Conservation (phyloP, 805 yeast genomes). For the Ogataea neopini region DNA sequence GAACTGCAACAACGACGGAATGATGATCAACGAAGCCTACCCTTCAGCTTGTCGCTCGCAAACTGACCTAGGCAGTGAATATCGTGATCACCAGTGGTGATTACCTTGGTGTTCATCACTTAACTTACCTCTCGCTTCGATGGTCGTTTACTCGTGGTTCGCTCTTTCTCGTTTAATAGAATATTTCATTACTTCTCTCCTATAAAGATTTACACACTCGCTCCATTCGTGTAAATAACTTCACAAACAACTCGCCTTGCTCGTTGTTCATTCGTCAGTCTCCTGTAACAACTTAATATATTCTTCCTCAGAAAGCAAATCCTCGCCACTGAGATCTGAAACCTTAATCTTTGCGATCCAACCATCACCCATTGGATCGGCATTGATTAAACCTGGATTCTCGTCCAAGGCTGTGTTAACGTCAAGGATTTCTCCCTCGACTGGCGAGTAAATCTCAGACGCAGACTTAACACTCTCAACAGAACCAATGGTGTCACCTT, state of each 20-base stretch:
- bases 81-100: too few relatives aligned
- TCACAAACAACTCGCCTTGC: too few relatives aligned
- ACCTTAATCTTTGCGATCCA: conserved; percentile 85
- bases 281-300: conserved; percentile 61
- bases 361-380: conserved; percentile 91
- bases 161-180: too few relatives aligned
- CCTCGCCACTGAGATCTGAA: conserved; percentile 39
- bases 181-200: too few relatives aligned
- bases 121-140: too few relatives aligned
- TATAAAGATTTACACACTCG: too few relatives aligned
- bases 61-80: too few relatives aligned
- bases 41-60: too few relatives aligned
- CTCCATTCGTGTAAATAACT: too few relatives aligned
- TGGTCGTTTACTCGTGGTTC: too few relatives aligned
- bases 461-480: conserved; percentile 96
- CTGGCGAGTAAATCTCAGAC: conserved; percentile 88
- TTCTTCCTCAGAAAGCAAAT: conserved; percentile 53
- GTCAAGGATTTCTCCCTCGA: conserved; percentile 72
- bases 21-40: too few relatives aligned
- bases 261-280: conserved; percentile 37
- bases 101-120: too few relatives aligned
- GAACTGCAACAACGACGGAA: neutral
- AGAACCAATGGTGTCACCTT: conserved; percentile 86
- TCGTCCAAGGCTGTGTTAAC: conserved; percentile 66
- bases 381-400: conserved; percentile 76